Evolutionary conservation across 768 basidiomycete species (phyloP).

Genomic region (Tricholomella constricta): DNA sequence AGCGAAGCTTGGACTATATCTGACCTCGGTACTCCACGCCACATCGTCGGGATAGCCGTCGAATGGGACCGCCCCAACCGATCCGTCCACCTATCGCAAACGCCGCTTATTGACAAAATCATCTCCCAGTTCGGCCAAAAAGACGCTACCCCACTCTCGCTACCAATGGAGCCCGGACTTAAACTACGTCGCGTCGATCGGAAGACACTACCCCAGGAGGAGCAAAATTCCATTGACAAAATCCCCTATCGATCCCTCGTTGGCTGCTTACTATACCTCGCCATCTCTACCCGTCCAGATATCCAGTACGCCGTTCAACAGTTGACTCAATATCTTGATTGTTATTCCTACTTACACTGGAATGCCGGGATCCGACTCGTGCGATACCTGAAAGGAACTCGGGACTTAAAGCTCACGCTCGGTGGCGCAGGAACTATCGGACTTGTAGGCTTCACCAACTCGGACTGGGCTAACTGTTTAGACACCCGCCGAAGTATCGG

Average conservation of each 20-base stretch:
- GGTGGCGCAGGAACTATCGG: not conserved
- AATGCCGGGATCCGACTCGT: not conserved
- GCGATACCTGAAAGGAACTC: not conserved
- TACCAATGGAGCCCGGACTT: not conserved
- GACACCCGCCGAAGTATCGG: constrained; percentile 15
- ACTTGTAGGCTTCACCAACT: not conserved
- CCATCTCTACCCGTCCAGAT: not conserved
- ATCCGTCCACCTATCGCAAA: not conserved
- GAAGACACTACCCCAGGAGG: not conserved
- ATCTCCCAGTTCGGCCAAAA: not conserved
- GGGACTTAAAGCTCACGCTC: not conserved
- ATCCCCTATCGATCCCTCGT: not conserved
- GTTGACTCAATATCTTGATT: not conserved
- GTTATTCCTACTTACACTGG: not conserved
- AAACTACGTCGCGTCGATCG: not conserved
- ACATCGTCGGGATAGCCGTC: not conserved
- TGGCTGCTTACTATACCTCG: not conserved
- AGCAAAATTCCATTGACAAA: not conserved
- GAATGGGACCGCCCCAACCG: not conserved
- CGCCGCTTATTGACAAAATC: not conserved
- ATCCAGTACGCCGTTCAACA: too few relatives aligned
- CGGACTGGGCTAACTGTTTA: not conserved
- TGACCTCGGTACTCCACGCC: not conserved
- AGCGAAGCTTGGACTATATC: not conserved
- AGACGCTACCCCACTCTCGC: not conserved